Evolutionary conservation across 768 basidiomycete genomes (phyloP), one percentile per base, ranked within the genome.

Genomic region (Antrodiella citrinella): DNA sequence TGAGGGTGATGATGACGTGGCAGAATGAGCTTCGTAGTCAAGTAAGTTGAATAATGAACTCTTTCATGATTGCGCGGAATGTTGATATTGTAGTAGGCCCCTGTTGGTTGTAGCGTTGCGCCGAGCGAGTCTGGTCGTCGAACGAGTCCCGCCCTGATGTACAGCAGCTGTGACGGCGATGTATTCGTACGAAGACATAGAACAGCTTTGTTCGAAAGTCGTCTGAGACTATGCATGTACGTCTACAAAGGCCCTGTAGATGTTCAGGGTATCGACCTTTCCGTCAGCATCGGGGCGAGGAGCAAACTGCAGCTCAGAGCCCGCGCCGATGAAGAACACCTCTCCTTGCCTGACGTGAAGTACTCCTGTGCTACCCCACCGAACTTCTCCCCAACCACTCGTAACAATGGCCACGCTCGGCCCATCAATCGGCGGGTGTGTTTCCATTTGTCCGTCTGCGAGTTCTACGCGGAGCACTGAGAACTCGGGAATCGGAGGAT

Each of bases 401-500:
- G 87, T 91, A 13, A 85, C 79, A 51, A 98, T 84, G 10, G 75
- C 71, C 38, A 99, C 74, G 60, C 91, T 94, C 4, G 96, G 96
- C 0, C 95, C 96, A 0, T 78, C 76, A 9, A 98, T 64, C 5
- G 74, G 66, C 10, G 68, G 69, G 57, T 94, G 90, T 18, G 53
- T 63, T 62, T 85, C 83, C 18, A 60, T 62, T 52, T 66, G 68
- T 4, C 71, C 73, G 0, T 62, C 57, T 0, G 58, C 54, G 5
- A 96, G 62, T 35, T 69, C 70, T 4, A 82, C 70, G 24, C 77
- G 76, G 13, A 94, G 72, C 15, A 99, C 93, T 2, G 87, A 83
- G 68, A 99, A 98, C 65, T 98, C 96, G 26, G 83, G 82, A 57
- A 94, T 86, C 0, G 96, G 93, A 4, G 96, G 95, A 60, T 96